phyloP scores from a whole-genome alignment of 1,284 basidiomycete genomes.

The Apiotrichum brassicae region DNA sequence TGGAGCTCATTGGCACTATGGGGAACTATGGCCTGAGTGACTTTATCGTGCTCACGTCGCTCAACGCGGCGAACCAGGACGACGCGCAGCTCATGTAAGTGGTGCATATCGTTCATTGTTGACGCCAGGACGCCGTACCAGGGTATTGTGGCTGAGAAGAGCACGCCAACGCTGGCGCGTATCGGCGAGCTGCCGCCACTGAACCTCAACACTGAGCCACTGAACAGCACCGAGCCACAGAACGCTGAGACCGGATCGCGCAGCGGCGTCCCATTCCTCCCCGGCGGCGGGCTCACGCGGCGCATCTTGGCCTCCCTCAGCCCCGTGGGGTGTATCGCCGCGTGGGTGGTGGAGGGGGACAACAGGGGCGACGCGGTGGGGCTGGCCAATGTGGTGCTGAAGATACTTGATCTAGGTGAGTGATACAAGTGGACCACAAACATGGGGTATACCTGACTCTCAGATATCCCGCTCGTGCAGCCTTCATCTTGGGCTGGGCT shows the following conservation, averaged over 20 bases:
- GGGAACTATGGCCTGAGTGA: slow-evolving; percentile 53
- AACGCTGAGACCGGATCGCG: background rate
- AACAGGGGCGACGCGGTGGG: slow-evolving; percentile 64
- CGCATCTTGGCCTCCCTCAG: slow-evolving; percentile 55
- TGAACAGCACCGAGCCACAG: slow-evolving; percentile 20
- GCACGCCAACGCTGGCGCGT: slow-evolving; percentile 48
- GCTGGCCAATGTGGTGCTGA: slow-evolving; percentile 55
- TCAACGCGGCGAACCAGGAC: slow-evolving; percentile 65
- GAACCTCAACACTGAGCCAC: slow-evolving; percentile 15
- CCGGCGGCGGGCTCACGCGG: slow-evolving; percentile 65
- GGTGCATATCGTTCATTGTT: background rate
- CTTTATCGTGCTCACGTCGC: slow-evolving; percentile 61
- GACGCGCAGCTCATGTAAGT: slow-evolving; percentile 69
- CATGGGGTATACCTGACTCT: background rate
- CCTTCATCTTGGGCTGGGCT: slow-evolving; percentile 40
- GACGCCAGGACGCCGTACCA: slow-evolving; percentile 26
- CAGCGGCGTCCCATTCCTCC: slow-evolving; percentile 49
- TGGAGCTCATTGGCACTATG: slow-evolving; percentile 56
- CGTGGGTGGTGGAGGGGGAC: slow-evolving; percentile 67
- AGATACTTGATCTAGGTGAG: slow-evolving; percentile 47
- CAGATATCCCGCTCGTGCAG: slow-evolving; percentile 24
- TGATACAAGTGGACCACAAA: background rate
- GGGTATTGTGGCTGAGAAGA: slow-evolving; percentile 43
- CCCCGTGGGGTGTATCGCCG: slow-evolving; percentile 43
- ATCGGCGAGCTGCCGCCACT: slow-evolving; percentile 50